These are phyloP conservation scores for Musa itinerans DNA, from an alignment of 176 grass and related monocot genomes.

Conservation along the genomic window DNA sequence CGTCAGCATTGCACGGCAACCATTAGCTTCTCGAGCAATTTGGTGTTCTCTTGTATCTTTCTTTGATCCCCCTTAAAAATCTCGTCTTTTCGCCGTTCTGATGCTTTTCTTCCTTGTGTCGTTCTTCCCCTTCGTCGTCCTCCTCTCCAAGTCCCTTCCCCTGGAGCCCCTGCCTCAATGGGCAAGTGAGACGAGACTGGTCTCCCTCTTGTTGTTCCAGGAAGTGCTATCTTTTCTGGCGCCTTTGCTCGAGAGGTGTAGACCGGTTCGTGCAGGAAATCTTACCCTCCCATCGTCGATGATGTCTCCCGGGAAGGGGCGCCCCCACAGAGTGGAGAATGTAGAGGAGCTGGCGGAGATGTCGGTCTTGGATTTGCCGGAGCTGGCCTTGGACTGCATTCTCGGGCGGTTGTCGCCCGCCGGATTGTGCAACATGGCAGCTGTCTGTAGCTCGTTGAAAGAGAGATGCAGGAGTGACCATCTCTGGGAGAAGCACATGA, in stretches of 20 bases:
- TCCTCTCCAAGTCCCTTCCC: conserved; percentile 46
- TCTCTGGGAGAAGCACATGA: conserved; percentile 85
- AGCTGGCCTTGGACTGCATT: conserved; percentile 77
- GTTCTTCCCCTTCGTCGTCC: conserved; percentile 41
- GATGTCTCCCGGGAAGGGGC: conserved; percentile 51
- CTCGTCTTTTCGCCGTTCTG: not conserved
- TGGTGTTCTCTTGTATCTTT: conserved; percentile 23
- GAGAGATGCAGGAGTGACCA: conserved; percentile 57
- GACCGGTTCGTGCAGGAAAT: conserved; percentile 23
- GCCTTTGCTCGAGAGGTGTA: conserved; percentile 28
- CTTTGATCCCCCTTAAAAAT: conserved; percentile 13
- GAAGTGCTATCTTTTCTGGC: conserved; percentile 35
- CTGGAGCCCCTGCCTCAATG: conserved; percentile 27
- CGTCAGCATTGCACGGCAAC: not conserved
- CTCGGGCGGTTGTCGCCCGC: conserved; percentile 55
- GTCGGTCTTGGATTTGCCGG: conserved; percentile 71
- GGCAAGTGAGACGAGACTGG: conserved; percentile 60
- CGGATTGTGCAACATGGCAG: conserved; percentile 58
- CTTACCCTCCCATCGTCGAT: conserved; percentile 19
- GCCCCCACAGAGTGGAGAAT: conserved; percentile 24
- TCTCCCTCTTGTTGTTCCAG: conserved; percentile 48
- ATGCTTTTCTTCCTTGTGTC: conserved; percentile 65
- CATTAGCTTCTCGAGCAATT: conserved; percentile 30
- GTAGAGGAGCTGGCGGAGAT: conserved; percentile 24
- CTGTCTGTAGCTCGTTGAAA: conserved; percentile 53